Conservation (phyloP, 2,329 filamentous ascomycete genomes). For the Emergomyces orientalis region DNA sequence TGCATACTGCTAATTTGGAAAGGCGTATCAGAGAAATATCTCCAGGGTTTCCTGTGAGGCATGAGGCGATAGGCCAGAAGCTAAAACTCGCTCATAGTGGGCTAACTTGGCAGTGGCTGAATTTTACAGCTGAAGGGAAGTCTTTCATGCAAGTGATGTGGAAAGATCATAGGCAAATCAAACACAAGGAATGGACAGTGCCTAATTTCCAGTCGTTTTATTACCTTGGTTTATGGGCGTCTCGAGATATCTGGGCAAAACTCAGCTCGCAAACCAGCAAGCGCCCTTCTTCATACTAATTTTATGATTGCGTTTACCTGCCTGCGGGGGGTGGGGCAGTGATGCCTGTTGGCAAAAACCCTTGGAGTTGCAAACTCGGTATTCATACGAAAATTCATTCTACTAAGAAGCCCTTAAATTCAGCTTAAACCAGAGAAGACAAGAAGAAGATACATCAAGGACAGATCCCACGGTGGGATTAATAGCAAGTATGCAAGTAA, state of each 20-base stretch:
- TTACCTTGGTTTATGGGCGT: background rate
- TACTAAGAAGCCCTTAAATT: too few relatives aligned
- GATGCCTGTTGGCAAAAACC: background rate
- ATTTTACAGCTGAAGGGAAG: background rate
- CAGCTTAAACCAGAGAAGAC: background rate
- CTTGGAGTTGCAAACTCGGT: background rate
- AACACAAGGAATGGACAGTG: background rate
- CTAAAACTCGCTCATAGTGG: too few relatives aligned
- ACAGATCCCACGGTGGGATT: background rate
- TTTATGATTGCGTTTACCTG: too few relatives aligned
- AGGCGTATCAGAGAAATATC: too few relatives aligned
- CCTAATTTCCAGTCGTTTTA: background rate
- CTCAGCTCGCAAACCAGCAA: background rate
- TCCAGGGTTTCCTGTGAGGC: too few relatives aligned
- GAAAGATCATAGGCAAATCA: background rate
- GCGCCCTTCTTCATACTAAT: background rate
- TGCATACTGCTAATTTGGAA: too few relatives aligned
- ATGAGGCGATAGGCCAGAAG: background rate
- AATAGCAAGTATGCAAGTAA: background rate
- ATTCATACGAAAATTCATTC: background rate
- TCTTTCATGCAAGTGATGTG: background rate
- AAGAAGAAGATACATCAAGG: conserved; percentile 5
- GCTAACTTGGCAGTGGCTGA: background rate
- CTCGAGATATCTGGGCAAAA: background rate
- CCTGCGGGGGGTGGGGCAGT: background rate